These are phyloP conservation scores for Colletotrichum lini DNA, from an alignment of 2,329 filamentous ascomycete genomes.

Conservation along the genomic window DNA sequence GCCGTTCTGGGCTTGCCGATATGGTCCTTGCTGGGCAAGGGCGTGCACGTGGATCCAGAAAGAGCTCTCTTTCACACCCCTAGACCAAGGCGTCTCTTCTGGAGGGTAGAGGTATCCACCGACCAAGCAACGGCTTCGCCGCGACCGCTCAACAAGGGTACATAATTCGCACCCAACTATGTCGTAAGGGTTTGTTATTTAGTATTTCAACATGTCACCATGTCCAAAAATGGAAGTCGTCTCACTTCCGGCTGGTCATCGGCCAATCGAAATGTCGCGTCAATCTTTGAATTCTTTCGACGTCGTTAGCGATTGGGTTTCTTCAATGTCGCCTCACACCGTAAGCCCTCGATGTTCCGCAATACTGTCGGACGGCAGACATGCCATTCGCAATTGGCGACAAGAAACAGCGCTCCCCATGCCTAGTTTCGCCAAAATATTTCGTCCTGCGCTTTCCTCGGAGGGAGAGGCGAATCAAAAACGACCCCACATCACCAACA, in stretches of 20 bases:
- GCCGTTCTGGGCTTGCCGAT: not conserved
- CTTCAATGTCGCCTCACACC: not conserved
- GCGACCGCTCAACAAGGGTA: not conserved
- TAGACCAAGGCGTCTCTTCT: constrained; percentile 3
- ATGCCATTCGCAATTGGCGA: not conserved
- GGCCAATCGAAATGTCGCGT: not conserved
- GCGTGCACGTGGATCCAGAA: not conserved
- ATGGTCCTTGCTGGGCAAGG: not conserved
- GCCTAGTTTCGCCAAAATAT: not conserved
- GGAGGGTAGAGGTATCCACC: not conserved
- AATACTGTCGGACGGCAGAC: not conserved
- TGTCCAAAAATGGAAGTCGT: not conserved
- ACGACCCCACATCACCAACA: not conserved
- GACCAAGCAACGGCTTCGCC: not conserved
- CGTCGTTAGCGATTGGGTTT: not conserved
- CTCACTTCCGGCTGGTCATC: not conserved
- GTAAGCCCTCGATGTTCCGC: not conserved
- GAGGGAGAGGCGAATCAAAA: not conserved
- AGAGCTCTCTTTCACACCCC: not conserved
- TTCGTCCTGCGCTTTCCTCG: not conserved
- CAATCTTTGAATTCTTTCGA: not conserved
- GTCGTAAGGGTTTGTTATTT: not conserved
- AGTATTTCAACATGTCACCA: not conserved
- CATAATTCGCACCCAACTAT: not conserved
- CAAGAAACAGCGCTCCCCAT: not conserved